Evolutionary conservation across 1,139 yeast genomes (phyloP), one percentile per base, ranked within the genome.

Genomic region (Blastobotrys aristatus): DNA sequence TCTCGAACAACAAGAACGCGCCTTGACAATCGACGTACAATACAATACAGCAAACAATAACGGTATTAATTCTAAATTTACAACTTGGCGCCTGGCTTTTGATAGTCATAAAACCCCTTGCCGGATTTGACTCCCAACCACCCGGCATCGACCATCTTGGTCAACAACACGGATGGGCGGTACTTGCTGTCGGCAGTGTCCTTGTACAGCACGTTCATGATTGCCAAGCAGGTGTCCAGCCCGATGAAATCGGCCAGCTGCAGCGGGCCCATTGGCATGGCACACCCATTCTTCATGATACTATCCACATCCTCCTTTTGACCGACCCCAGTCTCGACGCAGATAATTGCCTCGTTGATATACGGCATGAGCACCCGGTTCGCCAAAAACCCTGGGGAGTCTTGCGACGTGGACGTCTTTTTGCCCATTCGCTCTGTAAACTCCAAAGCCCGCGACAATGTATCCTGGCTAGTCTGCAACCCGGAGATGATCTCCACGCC

Each of bases 251-350:
- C 75, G 27, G 75, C 74, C 20, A 71, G 61, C 17, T 66, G 68
- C 29, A 71, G 57, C 4, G 75, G 75, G 10, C 75, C 75, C 74
- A 71, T 70, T 29, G 75, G 75, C 73, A 71, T 68, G 24, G 74
- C 74, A 50, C 75, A 71, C 14, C 75, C 75, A 50, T 69, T 69
- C 57, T 63, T 65, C 73, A 71, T 68, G 56, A 71, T 71, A 55
- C 57, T 66, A 57, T 71, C 75, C 47, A 71, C 69, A 51, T 69
- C 74, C 51, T 70, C 71, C 49, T 64, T 61, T 36, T 55, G 44
- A 43, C 73, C 74, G 17, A 70, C 56, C 5, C 74, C 74, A n/a
- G 70, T 65, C 57, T 71, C 75, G n/a, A 67, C 55, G 32, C 68
- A 63, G 36, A 65, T 60, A 48, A 70, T 63, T 17, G 75, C 75